phyloP scores from a whole-genome alignment of 192 early-diverging fungal genomes.

The Umbelopsis sp. region DNA sequence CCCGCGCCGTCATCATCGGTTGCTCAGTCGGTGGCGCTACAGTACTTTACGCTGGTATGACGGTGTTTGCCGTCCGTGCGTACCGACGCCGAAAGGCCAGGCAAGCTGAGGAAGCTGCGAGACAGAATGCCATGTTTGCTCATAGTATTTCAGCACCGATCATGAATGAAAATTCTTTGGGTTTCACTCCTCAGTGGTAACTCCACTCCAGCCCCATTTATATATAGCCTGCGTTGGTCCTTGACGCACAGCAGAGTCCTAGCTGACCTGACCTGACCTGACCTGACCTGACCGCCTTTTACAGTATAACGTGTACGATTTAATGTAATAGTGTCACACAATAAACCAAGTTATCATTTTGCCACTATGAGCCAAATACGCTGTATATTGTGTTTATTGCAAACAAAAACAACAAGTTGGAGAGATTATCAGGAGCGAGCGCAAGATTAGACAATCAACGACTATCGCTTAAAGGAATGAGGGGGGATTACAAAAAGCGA shows the following conservation, averaged over 20 bases:
- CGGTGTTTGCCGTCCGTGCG: conserved; percentile 31
- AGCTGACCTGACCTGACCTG: background rate
- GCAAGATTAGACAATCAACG: too few relatives aligned
- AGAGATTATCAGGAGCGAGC: too few relatives aligned
- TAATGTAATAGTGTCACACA: background rate
- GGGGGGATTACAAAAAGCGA: background rate
- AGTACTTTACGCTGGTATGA: conserved; percentile 41
- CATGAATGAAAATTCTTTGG: conserved; percentile 41
- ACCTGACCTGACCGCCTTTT: background rate
- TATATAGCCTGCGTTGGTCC: background rate
- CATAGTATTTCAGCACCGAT: conserved; percentile 36
- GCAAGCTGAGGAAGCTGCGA: conserved; percentile 4
- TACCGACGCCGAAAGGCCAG: conserved; percentile 34
- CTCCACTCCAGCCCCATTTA: background rate
- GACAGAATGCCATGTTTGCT: conserved; percentile 28
- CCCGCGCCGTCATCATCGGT: conserved; percentile 34
- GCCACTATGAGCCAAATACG: background rate
- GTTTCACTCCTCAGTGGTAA: conserved; percentile 20
- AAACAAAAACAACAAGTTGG: too few relatives aligned
- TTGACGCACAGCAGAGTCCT: background rate
- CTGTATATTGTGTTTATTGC: too few relatives aligned
- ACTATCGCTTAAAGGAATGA: background rate
- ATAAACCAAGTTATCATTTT: background rate
- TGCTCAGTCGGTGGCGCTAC: conserved; percentile 33
- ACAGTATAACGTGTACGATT: background rate